These are phyloP conservation scores for Tripterygium wilfordii DNA, from an alignment of 177 flowering plant genomes.

Conservation along the genomic window DNA sequence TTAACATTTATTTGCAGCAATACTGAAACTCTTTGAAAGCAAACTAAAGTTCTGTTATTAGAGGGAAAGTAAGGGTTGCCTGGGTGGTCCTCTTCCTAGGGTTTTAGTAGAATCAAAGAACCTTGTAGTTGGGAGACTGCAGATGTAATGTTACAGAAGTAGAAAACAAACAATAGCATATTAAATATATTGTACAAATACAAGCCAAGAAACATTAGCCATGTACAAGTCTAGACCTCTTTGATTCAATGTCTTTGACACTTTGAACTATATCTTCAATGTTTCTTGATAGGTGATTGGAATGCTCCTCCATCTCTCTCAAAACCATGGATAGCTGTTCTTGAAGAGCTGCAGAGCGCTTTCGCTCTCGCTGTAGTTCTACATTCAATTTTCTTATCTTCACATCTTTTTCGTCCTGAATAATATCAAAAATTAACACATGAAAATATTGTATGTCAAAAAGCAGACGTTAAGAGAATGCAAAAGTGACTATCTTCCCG, in stretches of 20 bases:
- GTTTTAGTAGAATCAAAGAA: no score
- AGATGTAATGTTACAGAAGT: no score
- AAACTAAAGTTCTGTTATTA: no score
- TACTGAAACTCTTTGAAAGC: no score
- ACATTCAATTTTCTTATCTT: slow-evolving; percentile 19
- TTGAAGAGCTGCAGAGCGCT: slow-evolving; percentile 12
- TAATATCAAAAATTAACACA: neutral
- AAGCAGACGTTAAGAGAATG: neutral
- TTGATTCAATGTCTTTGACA: slow-evolving; percentile 19
- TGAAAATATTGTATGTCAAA: neutral
- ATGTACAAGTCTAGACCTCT: no score
- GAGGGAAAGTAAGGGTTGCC: no score
- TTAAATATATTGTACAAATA: no score
- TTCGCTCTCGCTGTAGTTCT: slow-evolving; percentile 19
- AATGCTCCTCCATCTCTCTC: slow-evolving; percentile 24
- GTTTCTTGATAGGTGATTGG: slow-evolving; percentile 16
- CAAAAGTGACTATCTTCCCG: neutral
- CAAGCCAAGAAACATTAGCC: no score
- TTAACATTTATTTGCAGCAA: no score
- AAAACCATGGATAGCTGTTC: slow-evolving; percentile 17
- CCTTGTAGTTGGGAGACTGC: no score
- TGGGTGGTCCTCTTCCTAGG: no score
- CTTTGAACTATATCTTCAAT: slow-evolving; percentile 21
- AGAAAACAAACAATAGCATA: no score
- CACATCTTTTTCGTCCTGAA: slow-evolving; percentile 26